Conservation (phyloP, 495 filamentous ascomycete genomes). For the Tuber umbilicatum region DNA sequence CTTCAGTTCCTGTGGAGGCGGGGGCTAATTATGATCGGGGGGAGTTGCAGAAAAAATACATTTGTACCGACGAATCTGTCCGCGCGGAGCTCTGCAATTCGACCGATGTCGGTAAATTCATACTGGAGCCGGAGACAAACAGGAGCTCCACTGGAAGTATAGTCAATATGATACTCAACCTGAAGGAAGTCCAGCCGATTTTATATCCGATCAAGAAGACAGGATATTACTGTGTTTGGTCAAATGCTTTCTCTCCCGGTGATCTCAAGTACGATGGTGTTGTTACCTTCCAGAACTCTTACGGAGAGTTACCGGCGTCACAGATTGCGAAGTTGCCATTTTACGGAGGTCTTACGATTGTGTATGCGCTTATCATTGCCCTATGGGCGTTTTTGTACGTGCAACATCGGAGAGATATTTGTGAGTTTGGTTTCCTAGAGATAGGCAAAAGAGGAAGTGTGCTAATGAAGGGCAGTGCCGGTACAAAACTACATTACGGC, state of each 20-base stretch:
- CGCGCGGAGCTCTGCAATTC: slow-evolving; percentile 62
- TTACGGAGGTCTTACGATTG: slow-evolving; percentile 89
- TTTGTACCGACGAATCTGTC: slow-evolving; percentile 67
- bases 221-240: slow-evolving; percentile 92
- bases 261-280: slow-evolving; percentile 63
- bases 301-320: slow-evolving; percentile 87
- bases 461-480: slow-evolving; percentile 57
- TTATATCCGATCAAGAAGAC: slow-evolving; percentile 79
- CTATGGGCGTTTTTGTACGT: slow-evolving; percentile 96
- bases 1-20: neutral
- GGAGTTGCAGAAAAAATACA: slow-evolving; percentile 54
- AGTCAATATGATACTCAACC: slow-evolving; percentile 68
- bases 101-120: slow-evolving; percentile 74
- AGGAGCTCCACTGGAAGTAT: slow-evolving; percentile 63
- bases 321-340: slow-evolving; percentile 97
- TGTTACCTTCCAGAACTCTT: slow-evolving; percentile 89
- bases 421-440: slow-evolving; percentile 47
- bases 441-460: neutral
- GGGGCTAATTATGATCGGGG: slow-evolving; percentile 18
- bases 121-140: slow-evolving; percentile 67
- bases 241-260: slow-evolving; percentile 57
- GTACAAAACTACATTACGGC: slow-evolving; percentile 99
- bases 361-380: slow-evolving; percentile 69
- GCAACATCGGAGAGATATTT: slow-evolving; percentile 86
- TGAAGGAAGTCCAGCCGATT: slow-evolving; percentile 65